Base-by-base conservation (phyloP, 2,329 filamentous ascomycete genomes). In the Alternaria metachromatica region DNA sequence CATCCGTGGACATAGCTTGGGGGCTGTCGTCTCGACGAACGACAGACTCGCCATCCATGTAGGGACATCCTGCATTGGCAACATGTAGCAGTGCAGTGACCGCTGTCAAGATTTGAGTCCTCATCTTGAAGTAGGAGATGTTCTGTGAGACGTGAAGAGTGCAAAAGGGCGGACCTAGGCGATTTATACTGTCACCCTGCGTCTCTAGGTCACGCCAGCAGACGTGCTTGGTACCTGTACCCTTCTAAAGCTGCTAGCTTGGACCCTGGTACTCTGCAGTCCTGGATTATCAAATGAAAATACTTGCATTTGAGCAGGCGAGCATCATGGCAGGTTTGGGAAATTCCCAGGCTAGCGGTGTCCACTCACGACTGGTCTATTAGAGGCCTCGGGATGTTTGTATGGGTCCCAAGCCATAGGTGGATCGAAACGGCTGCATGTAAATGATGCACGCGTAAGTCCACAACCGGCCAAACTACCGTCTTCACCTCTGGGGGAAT, bases 51-150 rank as follows among this genome's bases (percentile, higher is more conserved):
- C 62, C 67, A 26, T 73, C 71, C 79, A 81, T 81, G 56, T 73
- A 78, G n/a, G 79, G 79, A 56, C 79, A 81, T 65, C 64, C 67
- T 57, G 74, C 73, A 43, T 72, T 55, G 28, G 68, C 67, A 60
- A 75, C 43, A 25, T 68, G 68, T 46, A 62, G 59, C 45, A 63
- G 71, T 53, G 69, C 71, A 68, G 75, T 71, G 25, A 77, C 50
- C 25, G 72, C 72, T 57, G 70, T 69, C 46, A 79, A 60, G 51
- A 72, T 53, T 26, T 60, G 57, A 44, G 66, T 55, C 44, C 65
- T 62, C 76, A 78, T 78, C 8, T 66, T 75, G 58, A 51, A 51
- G 11, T 53, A 41, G 13, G 43, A 30, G 44, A 53, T 33, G 20
- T 13, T 9, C 12, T 44, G 6, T 37, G 50, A 50, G 48, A 41